phyloP scores from a whole-genome alignment of 2,329 filamentous ascomycete species.

The Fusarium oxysporum region DNA sequence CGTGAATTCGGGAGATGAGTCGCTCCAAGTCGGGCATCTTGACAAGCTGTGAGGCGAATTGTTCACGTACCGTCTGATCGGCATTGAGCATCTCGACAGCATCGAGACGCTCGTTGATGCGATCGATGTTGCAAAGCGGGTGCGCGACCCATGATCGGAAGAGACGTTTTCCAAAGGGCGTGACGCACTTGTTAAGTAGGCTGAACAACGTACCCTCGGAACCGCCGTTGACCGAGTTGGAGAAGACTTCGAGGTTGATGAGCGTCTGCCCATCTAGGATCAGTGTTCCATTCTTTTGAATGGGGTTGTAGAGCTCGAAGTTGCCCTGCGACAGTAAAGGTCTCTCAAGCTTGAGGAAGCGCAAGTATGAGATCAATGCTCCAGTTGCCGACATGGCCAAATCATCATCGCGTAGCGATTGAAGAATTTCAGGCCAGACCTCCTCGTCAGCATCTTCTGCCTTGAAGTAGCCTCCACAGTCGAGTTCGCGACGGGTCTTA shows the following conservation, averaged over 20 bases:
- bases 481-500: constrained; percentile 82
- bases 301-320: constrained; percentile 92
- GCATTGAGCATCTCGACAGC: constrained; percentile 93
- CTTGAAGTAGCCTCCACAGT: constrained; percentile 82
- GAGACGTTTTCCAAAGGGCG: constrained; percentile 95
- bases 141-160: constrained; percentile 98
- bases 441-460: constrained; percentile 67
- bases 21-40: constrained; percentile 96
- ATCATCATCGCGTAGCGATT: constrained; percentile 80
- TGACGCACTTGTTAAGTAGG: constrained; percentile 93
- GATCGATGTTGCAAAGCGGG: constrained; percentile 84
- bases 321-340: constrained; percentile 90
- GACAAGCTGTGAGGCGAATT: constrained; percentile 87
- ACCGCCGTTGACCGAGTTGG: constrained; percentile 90
- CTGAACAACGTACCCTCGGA: constrained; percentile 88
- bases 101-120: constrained; percentile 93
- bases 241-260: constrained; percentile 97
- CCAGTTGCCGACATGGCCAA: constrained; percentile 91
- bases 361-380: constrained; percentile 87
- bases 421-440: constrained; percentile 80
- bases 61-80: constrained; percentile 82
- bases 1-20: constrained; percentile 93
- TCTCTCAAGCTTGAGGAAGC: constrained; percentile 87
- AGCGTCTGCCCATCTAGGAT: constrained; percentile 95
- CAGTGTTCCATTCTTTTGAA: constrained; percentile 87